A percentile compares a stretch with the other conserved stretches of the same genome.
phyloP scores from a whole-genome alignment of 148 eudicot genomes.

The Camellia sinensis region DNA sequence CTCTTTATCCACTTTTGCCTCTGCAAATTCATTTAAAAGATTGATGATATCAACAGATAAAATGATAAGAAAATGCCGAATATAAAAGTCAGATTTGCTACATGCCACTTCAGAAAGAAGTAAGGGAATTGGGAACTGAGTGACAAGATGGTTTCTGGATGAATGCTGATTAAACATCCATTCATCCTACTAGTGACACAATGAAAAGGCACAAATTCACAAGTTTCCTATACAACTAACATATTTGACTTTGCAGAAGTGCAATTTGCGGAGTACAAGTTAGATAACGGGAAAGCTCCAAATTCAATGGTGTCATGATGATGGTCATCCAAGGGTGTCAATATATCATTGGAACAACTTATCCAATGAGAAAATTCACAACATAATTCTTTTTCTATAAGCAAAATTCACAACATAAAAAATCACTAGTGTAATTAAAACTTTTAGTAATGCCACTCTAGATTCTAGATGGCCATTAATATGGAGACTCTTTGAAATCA shows the following conservation, averaged over 20 bases:
- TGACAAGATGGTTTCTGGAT: background rate
- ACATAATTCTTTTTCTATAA: no score
- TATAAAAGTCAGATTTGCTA: slow-evolving; percentile 7
- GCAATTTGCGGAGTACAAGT: no score
- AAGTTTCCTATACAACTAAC: background rate
- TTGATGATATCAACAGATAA: background rate
- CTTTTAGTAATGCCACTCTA: no score
- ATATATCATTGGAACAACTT: no score
- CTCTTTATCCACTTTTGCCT: slow-evolving; percentile 84
- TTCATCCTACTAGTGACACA: background rate
- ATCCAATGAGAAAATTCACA: no score
- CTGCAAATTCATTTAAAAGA: slow-evolving; percentile 43
- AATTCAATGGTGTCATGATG: no score
- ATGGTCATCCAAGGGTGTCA: no score
- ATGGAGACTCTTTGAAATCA: no score
- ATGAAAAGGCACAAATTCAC: slow-evolving; percentile 1
- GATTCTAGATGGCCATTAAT: no score
- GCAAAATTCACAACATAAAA: no score
- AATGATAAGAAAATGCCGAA: slow-evolving; percentile 8
- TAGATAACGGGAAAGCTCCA: no score
- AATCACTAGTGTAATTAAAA: no score
- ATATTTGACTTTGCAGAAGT: background rate
- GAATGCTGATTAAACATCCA: background rate
- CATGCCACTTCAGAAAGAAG: background rate
- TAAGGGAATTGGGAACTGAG: slow-evolving; percentile 6